These are phyloP conservation scores for Psophocarpus tetragonolobus DNA, from an alignment of 306 rosid species.

Conservation along the genomic window DNA sequence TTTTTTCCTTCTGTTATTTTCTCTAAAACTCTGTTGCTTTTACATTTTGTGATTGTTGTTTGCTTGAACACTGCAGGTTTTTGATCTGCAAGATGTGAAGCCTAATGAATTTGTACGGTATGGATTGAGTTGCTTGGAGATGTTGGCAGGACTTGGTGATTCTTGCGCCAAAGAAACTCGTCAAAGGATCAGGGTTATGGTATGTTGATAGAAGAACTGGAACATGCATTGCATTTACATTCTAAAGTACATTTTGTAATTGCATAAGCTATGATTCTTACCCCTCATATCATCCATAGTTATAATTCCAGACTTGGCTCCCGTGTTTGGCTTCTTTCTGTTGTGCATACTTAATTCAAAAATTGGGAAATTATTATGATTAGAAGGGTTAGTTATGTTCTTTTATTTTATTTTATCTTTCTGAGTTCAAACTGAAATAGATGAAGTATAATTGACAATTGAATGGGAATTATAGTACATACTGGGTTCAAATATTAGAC, in stretches of 20 bases:
- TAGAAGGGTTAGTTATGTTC: not conserved
- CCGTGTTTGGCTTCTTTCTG: not conserved
- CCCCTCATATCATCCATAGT: not conserved
- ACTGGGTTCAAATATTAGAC: constrained; percentile 19
- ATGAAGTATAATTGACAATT: not conserved
- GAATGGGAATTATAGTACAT: not conserved
- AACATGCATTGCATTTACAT: not conserved
- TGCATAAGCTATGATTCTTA: not conserved
- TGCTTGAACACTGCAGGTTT: constrained; percentile 59
- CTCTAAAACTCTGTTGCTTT: not conserved
- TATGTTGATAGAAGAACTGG: constrained; percentile 40
- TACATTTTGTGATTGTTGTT: constrained; percentile 3
- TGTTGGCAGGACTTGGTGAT: constrained; percentile 70
- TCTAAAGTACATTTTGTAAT: not conserved
- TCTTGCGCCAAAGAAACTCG: constrained; percentile 83
- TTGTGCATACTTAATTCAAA: not conserved
- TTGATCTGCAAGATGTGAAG: constrained; percentile 83
- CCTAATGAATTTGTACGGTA: constrained; percentile 84
- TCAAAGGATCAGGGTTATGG: constrained; percentile 81
- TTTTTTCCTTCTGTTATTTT: constrained; percentile 10
- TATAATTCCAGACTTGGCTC: not conserved
- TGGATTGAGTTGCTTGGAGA: constrained; percentile 86
- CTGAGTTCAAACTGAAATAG: not conserved
- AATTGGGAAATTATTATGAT: not conserved
- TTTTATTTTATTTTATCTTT: not conserved